Percentiles rank a stretch among this genome's conserved stretches.
Conservation (phyloP, 1,284 basidiomycete genomes). For the Malassezia caprae region DNA sequence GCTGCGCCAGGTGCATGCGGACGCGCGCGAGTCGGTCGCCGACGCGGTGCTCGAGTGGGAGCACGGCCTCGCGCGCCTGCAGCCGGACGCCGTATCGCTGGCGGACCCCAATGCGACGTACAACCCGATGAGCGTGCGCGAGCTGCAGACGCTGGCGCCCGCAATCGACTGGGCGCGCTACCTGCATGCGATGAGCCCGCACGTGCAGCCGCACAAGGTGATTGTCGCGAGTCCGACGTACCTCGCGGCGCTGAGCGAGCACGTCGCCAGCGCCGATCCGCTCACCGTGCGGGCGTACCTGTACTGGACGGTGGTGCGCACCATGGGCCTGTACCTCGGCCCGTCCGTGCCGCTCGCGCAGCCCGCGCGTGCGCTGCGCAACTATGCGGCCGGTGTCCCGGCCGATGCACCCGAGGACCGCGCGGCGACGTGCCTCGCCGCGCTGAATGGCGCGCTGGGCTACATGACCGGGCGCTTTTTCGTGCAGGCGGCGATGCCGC, state of each 20-base stretch:
- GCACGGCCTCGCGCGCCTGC: conserved; percentile 65
- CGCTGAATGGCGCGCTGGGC: conserved; percentile 51
- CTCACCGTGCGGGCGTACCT: conserved; percentile 80
- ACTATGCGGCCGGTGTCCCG: conserved; percentile 67
- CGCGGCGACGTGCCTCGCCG: conserved; percentile 55
- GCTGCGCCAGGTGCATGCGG: conserved; percentile 49
- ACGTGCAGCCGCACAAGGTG: conserved; percentile 56
- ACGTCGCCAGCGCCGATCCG: conserved; percentile 62
- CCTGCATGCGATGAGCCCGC: conserved; percentile 63
- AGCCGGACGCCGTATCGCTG: conserved; percentile 55
- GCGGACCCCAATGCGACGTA: conserved; percentile 73
- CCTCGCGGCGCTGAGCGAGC: conserved; percentile 58
- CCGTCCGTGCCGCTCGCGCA: conserved; percentile 47
- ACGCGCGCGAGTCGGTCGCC: conserved; percentile 54
- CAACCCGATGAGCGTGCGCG: conserved; percentile 69
- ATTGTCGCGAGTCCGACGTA: conserved; percentile 79
- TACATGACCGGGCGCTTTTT: conserved; percentile 58
- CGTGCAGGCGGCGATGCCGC: conserved; percentile 74
- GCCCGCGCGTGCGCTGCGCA: conserved; percentile 57
- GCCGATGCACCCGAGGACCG: conserved; percentile 74
- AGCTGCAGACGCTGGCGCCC: conserved; percentile 54
- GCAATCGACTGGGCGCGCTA: conserved; percentile 74
- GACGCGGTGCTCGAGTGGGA: conserved; percentile 65
- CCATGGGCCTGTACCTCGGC: conserved; percentile 30
- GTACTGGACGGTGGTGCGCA: conserved; percentile 46